phyloP scores from a whole-genome alignment of 257 asterid genomes.

The Nicotiana attenuata region DNA sequence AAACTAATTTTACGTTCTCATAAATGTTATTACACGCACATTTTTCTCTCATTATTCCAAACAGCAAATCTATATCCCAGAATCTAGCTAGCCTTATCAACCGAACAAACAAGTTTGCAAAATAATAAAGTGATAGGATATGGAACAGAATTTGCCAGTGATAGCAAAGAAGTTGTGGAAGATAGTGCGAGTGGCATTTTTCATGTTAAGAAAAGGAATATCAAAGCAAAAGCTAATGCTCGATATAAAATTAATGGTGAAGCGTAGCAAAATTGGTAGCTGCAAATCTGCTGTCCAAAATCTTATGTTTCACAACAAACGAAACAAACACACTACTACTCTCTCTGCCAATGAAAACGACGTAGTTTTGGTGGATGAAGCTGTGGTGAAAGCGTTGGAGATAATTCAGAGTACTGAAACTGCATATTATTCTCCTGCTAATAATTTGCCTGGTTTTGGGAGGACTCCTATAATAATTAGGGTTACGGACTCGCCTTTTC shows the following conservation, averaged over 20 bases:
- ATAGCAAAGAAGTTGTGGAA: slow-evolving; percentile 19
- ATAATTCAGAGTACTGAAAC: background rate
- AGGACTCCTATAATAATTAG: slow-evolving; percentile 9
- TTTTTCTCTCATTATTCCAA: background rate
- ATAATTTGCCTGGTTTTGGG: slow-evolving; percentile 10
- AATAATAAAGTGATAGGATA: background rate
- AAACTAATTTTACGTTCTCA: background rate
- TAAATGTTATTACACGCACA: background rate
- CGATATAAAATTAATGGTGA: slow-evolving; percentile 22
- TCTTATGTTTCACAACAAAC: slow-evolving; percentile 16
- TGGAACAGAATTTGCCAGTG: slow-evolving; percentile 23
- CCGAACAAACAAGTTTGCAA: background rate
- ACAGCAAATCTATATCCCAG: background rate
- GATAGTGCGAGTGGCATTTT: slow-evolving; percentile 7
- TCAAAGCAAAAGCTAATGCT: slow-evolving; percentile 22
- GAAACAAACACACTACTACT: too few relatives aligned
- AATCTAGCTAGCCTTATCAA: too few relatives aligned
- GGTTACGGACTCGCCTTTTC: slow-evolving; percentile 22
- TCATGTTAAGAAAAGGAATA: slow-evolving; percentile 22
- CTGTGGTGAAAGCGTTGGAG: background rate
- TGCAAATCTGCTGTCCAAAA: slow-evolving; percentile 14
- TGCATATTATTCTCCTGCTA: background rate
- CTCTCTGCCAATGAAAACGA: background rate
- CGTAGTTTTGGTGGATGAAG: background rate
- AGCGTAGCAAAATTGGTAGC: slow-evolving; percentile 22